Evolutionary conservation across 345 rosid species (phyloP).

Genomic region (Salix dunnii): DNA sequence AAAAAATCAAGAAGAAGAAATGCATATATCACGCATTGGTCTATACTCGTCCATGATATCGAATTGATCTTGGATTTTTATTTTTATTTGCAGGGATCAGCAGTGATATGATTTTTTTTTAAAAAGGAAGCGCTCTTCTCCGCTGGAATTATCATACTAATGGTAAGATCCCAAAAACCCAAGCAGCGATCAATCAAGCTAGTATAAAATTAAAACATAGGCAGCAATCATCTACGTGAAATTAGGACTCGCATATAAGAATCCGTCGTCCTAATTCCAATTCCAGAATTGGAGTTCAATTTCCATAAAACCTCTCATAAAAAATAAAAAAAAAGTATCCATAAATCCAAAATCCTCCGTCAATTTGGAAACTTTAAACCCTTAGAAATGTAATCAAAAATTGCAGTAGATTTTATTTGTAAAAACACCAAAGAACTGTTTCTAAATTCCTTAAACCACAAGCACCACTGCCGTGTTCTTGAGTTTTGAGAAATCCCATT

Average conservation of each 20-base stretch:
- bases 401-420: background rate
- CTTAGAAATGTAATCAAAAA: background rate
- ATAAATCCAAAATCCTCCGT: background rate
- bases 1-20: background rate
- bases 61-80: background rate
- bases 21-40: background rate
- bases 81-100: too few relatives aligned
- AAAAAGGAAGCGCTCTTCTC: background rate
- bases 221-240: background rate
- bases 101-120: background rate
- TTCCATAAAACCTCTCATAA: background rate
- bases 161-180: slow-evolving; percentile 16
- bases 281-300: background rate
- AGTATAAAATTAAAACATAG: background rate
- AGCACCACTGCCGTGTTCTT: background rate
- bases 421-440: background rate
- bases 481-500: background rate
- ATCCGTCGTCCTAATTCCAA: background rate
- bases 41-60: background rate
- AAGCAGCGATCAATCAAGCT: slow-evolving; percentile 12
- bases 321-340: background rate
- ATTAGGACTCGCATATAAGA: background rate
- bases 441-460: slow-evolving; percentile 5
- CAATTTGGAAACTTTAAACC: background rate
- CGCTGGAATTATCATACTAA: background rate